Evolutionary conservation across 2,329 filamentous ascomycete species (phyloP).

Genomic region (Fusarium sp.): DNA sequence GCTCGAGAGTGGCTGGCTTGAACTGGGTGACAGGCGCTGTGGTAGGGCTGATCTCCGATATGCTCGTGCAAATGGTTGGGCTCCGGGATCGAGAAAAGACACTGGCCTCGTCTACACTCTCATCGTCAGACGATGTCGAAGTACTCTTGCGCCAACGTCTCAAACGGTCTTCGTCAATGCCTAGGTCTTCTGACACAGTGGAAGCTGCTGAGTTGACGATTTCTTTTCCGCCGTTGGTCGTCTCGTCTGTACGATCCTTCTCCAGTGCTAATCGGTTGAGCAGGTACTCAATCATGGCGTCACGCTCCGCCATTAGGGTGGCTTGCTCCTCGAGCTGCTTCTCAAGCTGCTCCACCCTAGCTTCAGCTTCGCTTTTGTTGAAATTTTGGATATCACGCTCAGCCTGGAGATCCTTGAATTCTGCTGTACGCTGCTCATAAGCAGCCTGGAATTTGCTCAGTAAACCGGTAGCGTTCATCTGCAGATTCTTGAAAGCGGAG

Average conservation of each 20-base stretch:
- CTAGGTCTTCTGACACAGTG: constrained; percentile 65
- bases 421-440: constrained; percentile 65
- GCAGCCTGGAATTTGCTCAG: constrained; percentile 69
- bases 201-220: constrained; percentile 55
- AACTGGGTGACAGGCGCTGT: constrained; percentile 36
- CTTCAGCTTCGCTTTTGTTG: constrained; percentile 68
- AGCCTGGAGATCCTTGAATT: constrained; percentile 63
- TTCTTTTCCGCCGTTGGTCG: constrained; percentile 47
- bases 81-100: constrained; percentile 72
- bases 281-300: constrained; percentile 63
- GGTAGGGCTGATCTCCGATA: constrained; percentile 49
- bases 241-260: constrained; percentile 60
- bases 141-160: constrained; percentile 59
- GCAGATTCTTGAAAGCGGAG: constrained; percentile 71
- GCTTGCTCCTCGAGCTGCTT: constrained; percentile 72
- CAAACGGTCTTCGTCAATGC: constrained; percentile 63
- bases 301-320: constrained; percentile 64
- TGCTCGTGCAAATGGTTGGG: constrained; percentile 62
- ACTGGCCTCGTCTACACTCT: constrained; percentile 63
- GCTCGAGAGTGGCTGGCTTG: constrained; percentile 46
- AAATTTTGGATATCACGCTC: constrained; percentile 68
- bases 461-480: constrained; percentile 67
- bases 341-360: constrained; percentile 66
- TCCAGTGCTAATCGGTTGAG: constrained; percentile 65
- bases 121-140: constrained; percentile 65